A percentile compares a stretch with the other conserved stretches of the same genome.
Conservation (phyloP, 2,329 filamentous ascomycete genomes). For the Botrytis elliptica region DNA sequence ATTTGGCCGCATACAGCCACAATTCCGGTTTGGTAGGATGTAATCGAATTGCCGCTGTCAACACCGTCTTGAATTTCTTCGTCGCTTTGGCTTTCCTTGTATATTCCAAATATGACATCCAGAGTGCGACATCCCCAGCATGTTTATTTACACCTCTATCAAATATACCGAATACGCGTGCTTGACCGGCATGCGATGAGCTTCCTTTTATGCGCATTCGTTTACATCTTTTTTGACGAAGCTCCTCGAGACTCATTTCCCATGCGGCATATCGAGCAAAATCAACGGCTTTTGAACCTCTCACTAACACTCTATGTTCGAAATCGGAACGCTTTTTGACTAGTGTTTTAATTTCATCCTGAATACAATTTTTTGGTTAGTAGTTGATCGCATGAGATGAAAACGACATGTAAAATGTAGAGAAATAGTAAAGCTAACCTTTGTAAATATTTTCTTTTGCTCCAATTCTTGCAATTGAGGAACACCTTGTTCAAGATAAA, state of each 20-base stretch:
- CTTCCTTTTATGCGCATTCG: slow-evolving; percentile 71
- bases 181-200: slow-evolving; percentile 69
- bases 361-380: slow-evolving; percentile 12
- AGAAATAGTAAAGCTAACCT: slow-evolving; percentile 48
- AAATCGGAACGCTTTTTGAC: slow-evolving; percentile 89
- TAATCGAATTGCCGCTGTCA: slow-evolving; percentile 72
- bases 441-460: slow-evolving; percentile 84
- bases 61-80: slow-evolving; percentile 63
- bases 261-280: slow-evolving; percentile 80
- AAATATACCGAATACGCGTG: slow-evolving; percentile 83
- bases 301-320: slow-evolving; percentile 85
- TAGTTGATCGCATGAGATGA: background rate
- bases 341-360: slow-evolving; percentile 89
- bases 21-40: slow-evolving; percentile 80
- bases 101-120: slow-evolving; percentile 88
- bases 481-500: slow-evolving; percentile 88
- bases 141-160: slow-evolving; percentile 84
- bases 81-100: slow-evolving; percentile 65
- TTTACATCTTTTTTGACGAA: slow-evolving; percentile 79
- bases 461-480: slow-evolving; percentile 91
- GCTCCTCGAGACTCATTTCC: slow-evolving; percentile 67
- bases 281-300: slow-evolving; percentile 72
- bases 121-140: slow-evolving; percentile 75
- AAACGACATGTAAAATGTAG: background rate
- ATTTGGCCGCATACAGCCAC: slow-evolving; percentile 81